Evolutionary conservation across 352 stramenopile genomes (phyloP).

Genomic region (Hyaloperonospora arabidopsidis): DNA sequence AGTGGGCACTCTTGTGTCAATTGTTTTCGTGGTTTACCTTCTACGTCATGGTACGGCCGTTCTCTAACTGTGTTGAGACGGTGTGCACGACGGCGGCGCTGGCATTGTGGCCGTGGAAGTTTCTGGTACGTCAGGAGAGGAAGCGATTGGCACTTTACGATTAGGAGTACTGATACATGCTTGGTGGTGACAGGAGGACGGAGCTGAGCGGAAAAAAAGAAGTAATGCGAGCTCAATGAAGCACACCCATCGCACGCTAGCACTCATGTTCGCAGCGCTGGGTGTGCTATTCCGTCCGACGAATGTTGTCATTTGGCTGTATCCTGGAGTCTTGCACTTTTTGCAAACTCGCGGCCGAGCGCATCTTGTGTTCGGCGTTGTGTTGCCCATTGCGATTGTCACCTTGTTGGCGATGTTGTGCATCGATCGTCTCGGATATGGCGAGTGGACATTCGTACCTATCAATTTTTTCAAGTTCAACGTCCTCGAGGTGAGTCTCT

Average conservation of each 20-base stretch:
- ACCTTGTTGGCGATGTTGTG: constrained; percentile 52
- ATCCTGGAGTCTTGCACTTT: constrained; percentile 50
- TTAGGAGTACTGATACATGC: background rate
- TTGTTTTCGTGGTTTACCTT: constrained; percentile 83
- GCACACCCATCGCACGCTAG: constrained; percentile 32
- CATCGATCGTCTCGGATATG: constrained; percentile 73
- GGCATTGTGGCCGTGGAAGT: constrained; percentile 71
- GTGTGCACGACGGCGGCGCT: constrained; percentile 69
- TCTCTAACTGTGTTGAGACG: constrained; percentile 82
- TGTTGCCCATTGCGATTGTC: constrained; percentile 52
- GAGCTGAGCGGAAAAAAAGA: constrained; percentile 33
- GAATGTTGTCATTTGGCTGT: constrained; percentile 71
- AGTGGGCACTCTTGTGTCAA: constrained; percentile 68
- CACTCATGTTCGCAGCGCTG: constrained; percentile 49
- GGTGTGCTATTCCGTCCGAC: constrained; percentile 80
- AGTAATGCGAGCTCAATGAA: constrained; percentile 18
- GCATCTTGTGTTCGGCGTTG: constrained; percentile 34
- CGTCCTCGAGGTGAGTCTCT: constrained; percentile 49
- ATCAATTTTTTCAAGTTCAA: constrained; percentile 87
- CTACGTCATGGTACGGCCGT: constrained; percentile 80
- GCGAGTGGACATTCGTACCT: constrained; percentile 78
- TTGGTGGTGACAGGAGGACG: constrained; percentile 15
- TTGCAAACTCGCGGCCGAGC: constrained; percentile 36
- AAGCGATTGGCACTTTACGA: background rate
- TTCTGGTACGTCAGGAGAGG: constrained; percentile 29